Conservation (phyloP, 495 filamentous ascomycete genomes). For the Aspergillus affinis region DNA sequence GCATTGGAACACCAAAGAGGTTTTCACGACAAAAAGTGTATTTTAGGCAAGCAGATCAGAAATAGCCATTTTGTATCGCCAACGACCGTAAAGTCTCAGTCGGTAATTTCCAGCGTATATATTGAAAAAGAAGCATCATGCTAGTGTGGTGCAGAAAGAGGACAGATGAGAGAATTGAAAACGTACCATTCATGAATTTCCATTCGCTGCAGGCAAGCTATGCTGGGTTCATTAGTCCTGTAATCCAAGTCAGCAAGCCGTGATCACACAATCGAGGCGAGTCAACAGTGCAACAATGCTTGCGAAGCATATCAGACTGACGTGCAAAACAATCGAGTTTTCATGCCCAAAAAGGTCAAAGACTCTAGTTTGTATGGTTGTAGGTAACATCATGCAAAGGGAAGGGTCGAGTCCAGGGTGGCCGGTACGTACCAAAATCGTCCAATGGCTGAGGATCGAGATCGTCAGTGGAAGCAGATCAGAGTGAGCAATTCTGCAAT, state of each 20-base stretch:
- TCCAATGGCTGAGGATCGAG: neutral
- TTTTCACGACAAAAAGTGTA: conserved; percentile 14
- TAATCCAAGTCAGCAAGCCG: conserved; percentile 3
- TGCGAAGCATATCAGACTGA: conserved; percentile 82
- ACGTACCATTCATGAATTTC: conserved; percentile 28
- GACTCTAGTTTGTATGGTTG: conserved; percentile 99
- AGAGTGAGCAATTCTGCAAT: neutral
- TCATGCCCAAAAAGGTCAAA: conserved; percentile 92
- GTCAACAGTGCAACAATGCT: conserved; percentile 11
- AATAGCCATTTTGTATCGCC: conserved; percentile 87
- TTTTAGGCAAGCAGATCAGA: conserved; percentile 57
- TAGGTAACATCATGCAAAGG: conserved; percentile 65
- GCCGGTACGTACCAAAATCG: neutral
- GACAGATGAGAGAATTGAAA: conserved; percentile 4
- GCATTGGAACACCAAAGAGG: conserved; percentile 14
- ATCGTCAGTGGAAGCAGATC: neutral
- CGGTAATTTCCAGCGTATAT: conserved; percentile 99
- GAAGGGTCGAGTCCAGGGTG: conserved; percentile 8
- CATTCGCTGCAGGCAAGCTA: neutral
- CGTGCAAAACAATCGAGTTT: conserved; percentile 90
- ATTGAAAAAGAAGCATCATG: conserved; percentile 79
- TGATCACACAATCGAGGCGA: conserved; percentile 12
- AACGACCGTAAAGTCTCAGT: conserved; percentile 75
- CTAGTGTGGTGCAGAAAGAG: conserved; percentile 19
- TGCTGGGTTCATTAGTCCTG: conserved; percentile 14